These are phyloP conservation scores for Melampsora americana DNA, from an alignment of 1,284 basidiomycete species.

Conservation along the genomic window DNA sequence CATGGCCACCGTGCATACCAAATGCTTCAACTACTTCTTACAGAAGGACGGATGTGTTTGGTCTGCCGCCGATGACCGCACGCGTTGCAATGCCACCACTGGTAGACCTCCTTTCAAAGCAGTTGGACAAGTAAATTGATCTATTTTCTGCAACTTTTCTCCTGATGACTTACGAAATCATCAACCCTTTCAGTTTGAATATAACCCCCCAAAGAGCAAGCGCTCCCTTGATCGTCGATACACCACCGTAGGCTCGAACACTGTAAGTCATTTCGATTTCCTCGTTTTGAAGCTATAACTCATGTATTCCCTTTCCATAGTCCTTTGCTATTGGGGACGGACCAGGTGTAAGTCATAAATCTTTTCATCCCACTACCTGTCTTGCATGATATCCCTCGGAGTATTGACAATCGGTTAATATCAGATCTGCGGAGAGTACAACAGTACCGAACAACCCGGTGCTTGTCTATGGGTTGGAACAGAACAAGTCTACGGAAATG, in stretches of 20 bases:
- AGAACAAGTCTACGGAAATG: constrained; percentile 4
- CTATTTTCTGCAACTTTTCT: no score
- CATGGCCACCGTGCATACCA: neutral
- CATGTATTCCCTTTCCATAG: no score
- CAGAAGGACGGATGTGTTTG: neutral
- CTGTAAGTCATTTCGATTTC: neutral
- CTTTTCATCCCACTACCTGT: neutral
- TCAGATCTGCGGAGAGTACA: constrained; percentile 19
- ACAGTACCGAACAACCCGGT: constrained; percentile 1
- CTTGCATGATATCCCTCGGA: no score
- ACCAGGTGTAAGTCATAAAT: neutral
- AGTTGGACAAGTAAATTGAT: neutral
- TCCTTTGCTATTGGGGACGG: neutral
- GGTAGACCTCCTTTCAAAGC: neutral
- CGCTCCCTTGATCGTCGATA: neutral
- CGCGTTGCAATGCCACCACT: neutral
- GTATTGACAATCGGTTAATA: no score
- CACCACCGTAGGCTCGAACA: neutral
- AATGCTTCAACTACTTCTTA: neutral
- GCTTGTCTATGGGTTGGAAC: constrained; percentile 24
- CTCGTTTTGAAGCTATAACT: no score
- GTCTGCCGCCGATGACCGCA: neutral
- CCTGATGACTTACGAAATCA: no score
- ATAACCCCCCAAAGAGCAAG: neutral
- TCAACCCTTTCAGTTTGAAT: no score